A percentile compares a stretch with the other conserved stretches of the same genome.
Conservation (phyloP, 225 moss, liverwort and hornwort genomes). For the Climacium dendroides region DNA sequence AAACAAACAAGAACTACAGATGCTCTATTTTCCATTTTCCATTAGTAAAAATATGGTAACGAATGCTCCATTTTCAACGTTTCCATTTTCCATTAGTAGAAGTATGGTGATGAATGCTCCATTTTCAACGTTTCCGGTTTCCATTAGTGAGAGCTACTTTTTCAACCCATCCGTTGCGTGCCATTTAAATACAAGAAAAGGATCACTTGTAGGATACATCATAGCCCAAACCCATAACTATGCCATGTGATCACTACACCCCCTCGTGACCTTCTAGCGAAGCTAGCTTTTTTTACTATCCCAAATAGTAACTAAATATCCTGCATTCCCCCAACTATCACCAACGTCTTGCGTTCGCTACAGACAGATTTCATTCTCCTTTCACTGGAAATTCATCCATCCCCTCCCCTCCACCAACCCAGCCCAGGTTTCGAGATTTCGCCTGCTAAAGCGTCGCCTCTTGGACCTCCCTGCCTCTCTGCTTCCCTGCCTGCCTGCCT, state of each 20-base stretch:
- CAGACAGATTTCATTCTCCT: no score
- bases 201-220: background rate
- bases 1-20: no score
- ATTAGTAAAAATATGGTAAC: background rate
- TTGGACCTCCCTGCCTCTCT: background rate
- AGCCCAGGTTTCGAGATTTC: background rate
- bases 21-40: fast-evolving
- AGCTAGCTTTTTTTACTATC: no score
- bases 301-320: background rate
- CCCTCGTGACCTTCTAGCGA: no score
- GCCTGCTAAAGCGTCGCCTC: background rate
- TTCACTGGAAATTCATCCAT: background rate
- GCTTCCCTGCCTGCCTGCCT: no score
- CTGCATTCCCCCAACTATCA: background rate
- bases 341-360: fast-evolving
- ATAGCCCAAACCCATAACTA: background rate
- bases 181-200: background rate
- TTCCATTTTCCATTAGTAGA: background rate
- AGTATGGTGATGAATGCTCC: background rate
- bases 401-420: no score
- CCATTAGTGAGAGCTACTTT: fast-evolving
- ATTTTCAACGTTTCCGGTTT: no score
- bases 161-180: fast-evolving
- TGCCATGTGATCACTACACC: no score
- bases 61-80: fast-evolving